Conservation (phyloP, 148 eudicot species). For the Polygonum aviculare region DNA sequence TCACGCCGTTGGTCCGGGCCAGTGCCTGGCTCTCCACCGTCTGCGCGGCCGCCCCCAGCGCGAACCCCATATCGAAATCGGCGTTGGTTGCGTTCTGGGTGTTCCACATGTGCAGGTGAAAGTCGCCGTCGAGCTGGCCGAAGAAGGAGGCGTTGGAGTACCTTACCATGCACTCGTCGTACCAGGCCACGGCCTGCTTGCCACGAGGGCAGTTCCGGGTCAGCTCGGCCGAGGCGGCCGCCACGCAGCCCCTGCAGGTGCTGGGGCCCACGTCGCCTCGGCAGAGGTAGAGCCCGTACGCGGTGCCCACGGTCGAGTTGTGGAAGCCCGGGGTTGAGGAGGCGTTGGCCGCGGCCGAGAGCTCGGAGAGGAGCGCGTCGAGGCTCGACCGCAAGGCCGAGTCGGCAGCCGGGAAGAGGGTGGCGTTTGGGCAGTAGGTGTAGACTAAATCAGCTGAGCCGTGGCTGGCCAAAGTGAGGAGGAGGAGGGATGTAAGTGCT, state of each 20-base stretch:
- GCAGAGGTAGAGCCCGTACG: slow-evolving; percentile 35
- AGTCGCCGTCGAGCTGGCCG: not conserved
- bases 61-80: too few relatives aligned
- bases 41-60: not conserved
- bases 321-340: slow-evolving; percentile 4
- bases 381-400: not conserved
- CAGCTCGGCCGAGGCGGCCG: not conserved
- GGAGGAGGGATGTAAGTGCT: too few relatives aligned
- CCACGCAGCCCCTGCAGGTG: slow-evolving; percentile 17
- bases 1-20: slow-evolving; percentile 1
- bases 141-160: slow-evolving; percentile 18
- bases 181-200: slow-evolving; percentile 23
- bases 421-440: not conserved
- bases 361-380: not conserved
- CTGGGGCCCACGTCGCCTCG: slow-evolving; percentile 21
- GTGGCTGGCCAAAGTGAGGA: too few relatives aligned
- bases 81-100: not conserved
- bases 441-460: too few relatives aligned
- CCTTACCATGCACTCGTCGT: slow-evolving; percentile 26
- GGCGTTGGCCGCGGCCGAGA: slow-evolving; percentile 12
- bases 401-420: too few relatives aligned
- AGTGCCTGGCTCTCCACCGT: slow-evolving; percentile 5
- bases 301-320: slow-evolving; percentile 15
- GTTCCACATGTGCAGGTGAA: not conserved
- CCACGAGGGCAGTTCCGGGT: slow-evolving; percentile 4